These are phyloP conservation scores for Tubosaeta sp. DNA, from an alignment of 768 basidiomycete species.

Conservation along the genomic window DNA sequence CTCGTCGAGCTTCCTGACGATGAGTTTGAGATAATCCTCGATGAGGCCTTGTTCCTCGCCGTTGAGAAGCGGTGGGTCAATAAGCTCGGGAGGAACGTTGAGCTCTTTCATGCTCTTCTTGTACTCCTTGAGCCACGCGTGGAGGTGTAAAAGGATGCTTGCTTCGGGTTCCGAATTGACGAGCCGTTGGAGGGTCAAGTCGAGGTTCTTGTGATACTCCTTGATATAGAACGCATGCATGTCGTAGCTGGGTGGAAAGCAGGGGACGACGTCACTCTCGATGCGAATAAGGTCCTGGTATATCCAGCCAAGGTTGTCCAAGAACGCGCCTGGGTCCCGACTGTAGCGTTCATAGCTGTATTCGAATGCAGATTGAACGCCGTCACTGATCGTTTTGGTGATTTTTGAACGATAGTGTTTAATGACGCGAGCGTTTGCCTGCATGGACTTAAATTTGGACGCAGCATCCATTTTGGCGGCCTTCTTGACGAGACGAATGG, in stretches of 20 bases:
- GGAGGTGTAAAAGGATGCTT: conserved; percentile 77
- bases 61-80: conserved; percentile 88
- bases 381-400: conserved; percentile 70
- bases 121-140: conserved; percentile 96
- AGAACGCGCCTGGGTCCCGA: conserved; percentile 64
- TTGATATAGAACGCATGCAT: conserved; percentile 79
- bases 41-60: conserved; percentile 92
- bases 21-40: conserved; percentile 91
- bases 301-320: conserved; percentile 81
- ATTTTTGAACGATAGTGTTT: conserved; percentile 95
- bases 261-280: conserved; percentile 81
- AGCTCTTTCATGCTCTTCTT: conserved; percentile 94
- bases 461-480: conserved; percentile 90
- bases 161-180: conserved; percentile 78
- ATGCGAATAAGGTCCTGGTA: conserved; percentile 95
- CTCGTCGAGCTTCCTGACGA: conserved; percentile 93
- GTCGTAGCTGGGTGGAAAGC: conserved; percentile 91
- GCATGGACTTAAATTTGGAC: conserved; percentile 88
- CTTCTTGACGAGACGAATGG: conserved; percentile 91
- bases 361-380: conserved; percentile 70
- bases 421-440: conserved; percentile 86
- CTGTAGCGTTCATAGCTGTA: conserved; percentile 59
- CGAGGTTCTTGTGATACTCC: conserved; percentile 85
- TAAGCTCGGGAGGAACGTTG: conserved; percentile 70
- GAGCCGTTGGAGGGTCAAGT: conserved; percentile 66